phyloP scores from a whole-genome alignment of 768 basidiomycete genomes.

The Kwoniella botswanensis region DNA sequence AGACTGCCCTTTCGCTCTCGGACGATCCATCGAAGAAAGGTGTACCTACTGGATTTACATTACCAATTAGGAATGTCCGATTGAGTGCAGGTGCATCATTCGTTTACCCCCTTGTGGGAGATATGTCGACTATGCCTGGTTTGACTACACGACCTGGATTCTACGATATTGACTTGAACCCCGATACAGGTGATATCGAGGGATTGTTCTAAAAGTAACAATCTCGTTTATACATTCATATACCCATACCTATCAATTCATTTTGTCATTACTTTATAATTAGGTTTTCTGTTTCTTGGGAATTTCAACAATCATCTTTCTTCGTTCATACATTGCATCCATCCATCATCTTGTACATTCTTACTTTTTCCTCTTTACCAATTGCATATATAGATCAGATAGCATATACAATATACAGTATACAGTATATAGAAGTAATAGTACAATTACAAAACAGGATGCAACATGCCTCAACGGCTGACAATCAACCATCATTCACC shows the following conservation, averaged over 20 bases:
- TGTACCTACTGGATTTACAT: slow-evolving; percentile 87
- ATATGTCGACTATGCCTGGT: slow-evolving; percentile 99
- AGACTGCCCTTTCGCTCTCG: slow-evolving; percentile 97
- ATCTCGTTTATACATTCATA: not conserved
- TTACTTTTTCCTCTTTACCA: not conserved
- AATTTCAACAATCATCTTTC: slow-evolving; percentile 13
- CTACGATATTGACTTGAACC: slow-evolving; percentile 58
- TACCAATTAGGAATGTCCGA: slow-evolving; percentile 86
- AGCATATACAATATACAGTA: slow-evolving; percentile 2
- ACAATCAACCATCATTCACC: too few relatives aligned
- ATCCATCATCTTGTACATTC: slow-evolving; percentile 2
- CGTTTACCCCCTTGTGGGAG: slow-evolving; percentile 80
- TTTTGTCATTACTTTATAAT: not conserved
- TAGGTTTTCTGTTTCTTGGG: slow-evolving; percentile 3
- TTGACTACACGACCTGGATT: slow-evolving; percentile 84
- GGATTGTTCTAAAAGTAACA: slow-evolving; percentile 72
- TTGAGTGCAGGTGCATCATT: slow-evolving; percentile 93
- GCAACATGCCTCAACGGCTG: slow-evolving; percentile 31
- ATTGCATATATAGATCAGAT: slow-evolving; percentile 5
- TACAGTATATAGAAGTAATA: not conserved
- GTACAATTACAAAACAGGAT: not conserved
- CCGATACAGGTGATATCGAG: slow-evolving; percentile 76
- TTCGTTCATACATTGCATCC: slow-evolving; percentile 9
- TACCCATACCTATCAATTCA: slow-evolving; percentile 13
- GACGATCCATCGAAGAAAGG: slow-evolving; percentile 90